Evolutionary conservation across 1,284 basidiomycete genomes (phyloP).

Genomic region (Cystobasidium slooffiae): DNA sequence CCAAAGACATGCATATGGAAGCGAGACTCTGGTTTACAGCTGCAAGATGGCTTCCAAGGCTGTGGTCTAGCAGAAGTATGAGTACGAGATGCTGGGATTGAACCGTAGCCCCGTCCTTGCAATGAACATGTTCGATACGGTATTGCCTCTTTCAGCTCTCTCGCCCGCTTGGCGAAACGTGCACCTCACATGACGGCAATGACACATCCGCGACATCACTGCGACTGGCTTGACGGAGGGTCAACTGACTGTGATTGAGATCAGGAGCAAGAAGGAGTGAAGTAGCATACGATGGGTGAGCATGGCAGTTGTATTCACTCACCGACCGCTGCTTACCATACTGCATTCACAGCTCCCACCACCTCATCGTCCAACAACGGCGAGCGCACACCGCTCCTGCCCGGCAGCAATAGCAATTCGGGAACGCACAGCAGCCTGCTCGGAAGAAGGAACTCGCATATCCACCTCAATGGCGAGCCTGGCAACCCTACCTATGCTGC

Average conservation of each 20-base stretch:
- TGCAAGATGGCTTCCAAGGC: no score
- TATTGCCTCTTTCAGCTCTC: background rate
- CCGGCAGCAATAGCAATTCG: background rate
- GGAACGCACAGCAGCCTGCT: background rate
- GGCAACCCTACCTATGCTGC: conserved; percentile 51
- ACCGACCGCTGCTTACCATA: no score
- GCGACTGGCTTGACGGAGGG: background rate
- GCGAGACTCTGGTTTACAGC: no score
- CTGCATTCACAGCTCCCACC: background rate
- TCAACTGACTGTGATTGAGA: no score
- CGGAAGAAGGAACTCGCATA: conserved; percentile 10
- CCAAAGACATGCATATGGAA: no score
- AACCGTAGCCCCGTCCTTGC: no score
- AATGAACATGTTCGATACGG: no score
- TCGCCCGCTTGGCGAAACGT: conserved; percentile 6
- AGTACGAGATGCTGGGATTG: no score
- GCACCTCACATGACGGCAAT: background rate
- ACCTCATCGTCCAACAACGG: conserved; percentile 10
- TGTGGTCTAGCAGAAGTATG: no score
- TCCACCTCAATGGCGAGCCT: conserved; percentile 27
- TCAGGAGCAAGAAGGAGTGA: background rate
- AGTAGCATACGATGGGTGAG: background rate
- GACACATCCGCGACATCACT: background rate
- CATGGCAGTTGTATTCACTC: no score
- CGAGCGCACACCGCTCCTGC: conserved; percentile 17